A percentile compares a stretch with the other conserved stretches of the same genome.
Conservation (phyloP, 345 rosid genomes). For the Pelargonium nanum region DNA sequence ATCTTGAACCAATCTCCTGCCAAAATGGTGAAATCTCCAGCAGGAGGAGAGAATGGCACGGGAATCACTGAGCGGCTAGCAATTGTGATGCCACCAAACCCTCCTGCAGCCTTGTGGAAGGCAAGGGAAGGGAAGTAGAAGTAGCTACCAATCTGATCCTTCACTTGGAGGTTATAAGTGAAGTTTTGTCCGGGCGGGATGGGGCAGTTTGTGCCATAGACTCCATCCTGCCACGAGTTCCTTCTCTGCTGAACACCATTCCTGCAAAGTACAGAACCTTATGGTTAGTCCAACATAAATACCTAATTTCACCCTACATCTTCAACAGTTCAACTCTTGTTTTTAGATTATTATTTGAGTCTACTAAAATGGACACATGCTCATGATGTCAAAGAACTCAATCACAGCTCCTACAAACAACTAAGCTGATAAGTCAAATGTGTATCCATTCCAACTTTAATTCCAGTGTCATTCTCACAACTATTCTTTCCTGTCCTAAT, state of each 20-base stretch:
- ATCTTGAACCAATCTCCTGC: slow-evolving; percentile 70
- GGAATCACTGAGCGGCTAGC: slow-evolving; percentile 68
- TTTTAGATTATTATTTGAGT: too few relatives aligned
- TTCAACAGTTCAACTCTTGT: too few relatives aligned
- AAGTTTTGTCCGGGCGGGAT: slow-evolving; percentile 71
- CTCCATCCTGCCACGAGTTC: slow-evolving; percentile 80
- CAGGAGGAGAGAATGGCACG: slow-evolving; percentile 61
- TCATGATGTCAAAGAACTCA: too few relatives aligned
- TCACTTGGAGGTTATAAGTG: slow-evolving; percentile 63
- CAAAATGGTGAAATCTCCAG: slow-evolving; percentile 57
- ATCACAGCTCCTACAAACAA: too few relatives aligned
- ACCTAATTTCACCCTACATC: too few relatives aligned
- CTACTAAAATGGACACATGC: too few relatives aligned
- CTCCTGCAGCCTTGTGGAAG: slow-evolving; percentile 80
- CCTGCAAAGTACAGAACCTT: slow-evolving; percentile 22
- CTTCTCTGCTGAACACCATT: slow-evolving; percentile 76
- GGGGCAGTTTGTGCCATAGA: slow-evolving; percentile 72
- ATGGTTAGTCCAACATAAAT: not conserved
- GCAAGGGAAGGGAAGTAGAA: slow-evolving; percentile 77
- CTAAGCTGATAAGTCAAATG: too few relatives aligned
- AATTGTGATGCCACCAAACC: slow-evolving; percentile 59
- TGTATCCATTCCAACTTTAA: too few relatives aligned
- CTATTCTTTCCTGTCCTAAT: too few relatives aligned
- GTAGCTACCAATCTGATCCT: slow-evolving; percentile 81
- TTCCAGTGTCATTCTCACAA: too few relatives aligned